Base-by-base conservation (phyloP, 208 protist genomes). In the Leishmania gerbilli region DNA sequence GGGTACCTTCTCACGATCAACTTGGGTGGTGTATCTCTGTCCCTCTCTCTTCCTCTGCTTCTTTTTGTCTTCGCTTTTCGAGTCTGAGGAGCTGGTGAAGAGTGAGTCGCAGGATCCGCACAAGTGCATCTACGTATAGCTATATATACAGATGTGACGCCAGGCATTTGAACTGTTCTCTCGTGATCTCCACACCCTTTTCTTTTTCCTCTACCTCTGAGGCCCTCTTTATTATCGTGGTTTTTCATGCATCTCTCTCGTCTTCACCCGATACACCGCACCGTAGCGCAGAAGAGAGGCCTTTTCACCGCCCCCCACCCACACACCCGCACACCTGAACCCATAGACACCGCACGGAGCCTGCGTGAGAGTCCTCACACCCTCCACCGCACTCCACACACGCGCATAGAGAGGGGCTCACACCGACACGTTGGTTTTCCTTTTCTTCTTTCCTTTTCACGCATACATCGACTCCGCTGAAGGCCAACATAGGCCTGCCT, bases 401-500 rank as follows among this genome's bases (percentile, higher is more conserved):
- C 13, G 27, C 42, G 65, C 37, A 37, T 47, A 76, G 58, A 49
- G 69, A 31, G 9, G 31, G n/a, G 17, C 65, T 31, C 56, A 40
- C 31, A 3, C 53, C 40, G 11, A 74, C 31, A 27, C 60, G 17
- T 37, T 62, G 21, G n/a, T 13, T 58, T 53, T 60, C n/a, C 58
- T 81, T 77, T 76, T 78, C 62, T 49, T 49, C 31, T 76, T 40
- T 69, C 37, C 37, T 40, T 67, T 40, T 67, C 15, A 34, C 51
- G 19, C 51, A 76, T 62, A 62, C 53, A 40, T 62, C n/a, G 2
- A 27, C 34, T 76, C 31, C 42, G 3, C 69, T 37, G 31, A 34
- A 74, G 27, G 21, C 11, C 69, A 31, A 24, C 69, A 49, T 24
- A 34, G 17, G 19, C 45, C 8, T 4, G 6, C 42, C 58, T 27